Conservation (phyloP, 1,284 basidiomycete genomes). For the Veloboletus limbatus region DNA sequence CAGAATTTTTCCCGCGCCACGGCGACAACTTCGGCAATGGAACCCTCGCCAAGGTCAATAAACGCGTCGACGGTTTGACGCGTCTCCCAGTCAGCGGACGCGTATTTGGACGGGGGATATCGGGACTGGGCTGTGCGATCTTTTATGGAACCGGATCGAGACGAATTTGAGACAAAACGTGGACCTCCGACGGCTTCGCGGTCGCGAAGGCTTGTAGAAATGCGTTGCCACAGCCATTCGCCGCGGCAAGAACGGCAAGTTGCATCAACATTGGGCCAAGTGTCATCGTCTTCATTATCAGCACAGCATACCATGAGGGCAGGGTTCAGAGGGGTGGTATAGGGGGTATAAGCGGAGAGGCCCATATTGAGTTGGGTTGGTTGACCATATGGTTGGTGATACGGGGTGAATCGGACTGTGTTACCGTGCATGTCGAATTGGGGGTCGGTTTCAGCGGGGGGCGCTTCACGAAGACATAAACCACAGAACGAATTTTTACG, state of each 20-base stretch:
- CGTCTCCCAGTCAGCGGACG: conserved; percentile 62
- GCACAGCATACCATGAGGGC: conserved; percentile 46
- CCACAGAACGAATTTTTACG: conserved; percentile 60
- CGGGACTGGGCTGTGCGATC: conserved; percentile 23
- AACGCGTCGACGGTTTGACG: conserved; percentile 60
- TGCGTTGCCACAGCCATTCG: conserved; percentile 60
- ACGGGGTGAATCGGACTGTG: conserved; percentile 32
- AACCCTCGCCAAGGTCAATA: conserved; percentile 70
- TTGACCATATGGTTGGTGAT: conserved; percentile 33
- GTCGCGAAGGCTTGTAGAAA: conserved; percentile 45
- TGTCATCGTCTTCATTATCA: conserved; percentile 69
- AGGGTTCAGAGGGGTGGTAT: conserved; percentile 25
- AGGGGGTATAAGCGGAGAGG: conserved; percentile 27
- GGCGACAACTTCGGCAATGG: conserved; percentile 55
- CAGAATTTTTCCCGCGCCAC: conserved; percentile 67
- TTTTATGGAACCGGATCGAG: conserved; percentile 12
- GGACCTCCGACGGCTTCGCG: conserved; percentile 57
- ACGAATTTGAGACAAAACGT: conserved; percentile 32
- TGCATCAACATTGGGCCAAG: conserved; percentile 59
- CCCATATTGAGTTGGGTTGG: conserved; percentile 22
- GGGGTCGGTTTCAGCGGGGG: conserved; percentile 41
- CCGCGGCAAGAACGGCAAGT: conserved; percentile 63
- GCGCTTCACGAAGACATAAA: conserved; percentile 62
- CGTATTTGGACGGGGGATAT: conserved; percentile 31
- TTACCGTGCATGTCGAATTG: conserved; percentile 36